phyloP scores from a whole-genome alignment of 257 asterid species.

The Phtheirospermum japonicum region DNA sequence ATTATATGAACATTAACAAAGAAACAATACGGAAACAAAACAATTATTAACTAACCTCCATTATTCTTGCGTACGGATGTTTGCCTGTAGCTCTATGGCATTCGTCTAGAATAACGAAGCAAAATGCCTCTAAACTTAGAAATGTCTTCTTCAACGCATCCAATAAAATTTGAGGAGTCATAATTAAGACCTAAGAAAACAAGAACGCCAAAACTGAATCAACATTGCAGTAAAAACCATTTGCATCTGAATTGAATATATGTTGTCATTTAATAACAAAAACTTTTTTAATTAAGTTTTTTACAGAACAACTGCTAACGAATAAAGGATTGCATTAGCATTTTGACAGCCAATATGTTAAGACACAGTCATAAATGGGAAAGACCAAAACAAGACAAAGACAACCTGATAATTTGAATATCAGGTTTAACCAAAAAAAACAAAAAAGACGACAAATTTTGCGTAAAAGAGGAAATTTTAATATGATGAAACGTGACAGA shows the following conservation, averaged over 20 bases:
- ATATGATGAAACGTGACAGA: constrained; percentile 7
- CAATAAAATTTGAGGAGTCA: constrained; percentile 90
- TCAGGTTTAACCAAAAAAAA: constrained; percentile 12
- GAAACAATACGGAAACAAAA: neutral
- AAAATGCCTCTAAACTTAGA: constrained; percentile 44
- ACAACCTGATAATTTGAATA: neutral
- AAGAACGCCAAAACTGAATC: constrained; percentile 16
- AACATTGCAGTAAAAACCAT: constrained; percentile 8
- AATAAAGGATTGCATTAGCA: neutral
- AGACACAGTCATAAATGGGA: neutral
- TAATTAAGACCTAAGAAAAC: constrained; percentile 64
- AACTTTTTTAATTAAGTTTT: no score
- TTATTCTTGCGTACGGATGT: constrained; percentile 79
- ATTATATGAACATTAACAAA: constrained; percentile 5
- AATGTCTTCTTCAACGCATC: constrained; percentile 66
- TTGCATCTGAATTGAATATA: neutral
- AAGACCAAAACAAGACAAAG: neutral
- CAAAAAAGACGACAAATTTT: constrained; percentile 1
- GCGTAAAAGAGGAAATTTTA: constrained; percentile 2
- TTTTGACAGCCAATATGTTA: neutral
- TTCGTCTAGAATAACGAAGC: constrained; percentile 73
- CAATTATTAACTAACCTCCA: constrained; percentile 51
- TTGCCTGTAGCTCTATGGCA: constrained; percentile 80
- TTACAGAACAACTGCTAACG: neutral
- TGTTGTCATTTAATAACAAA: no score